Evolutionary conservation across 805 yeast species (phyloP), one percentile per base, ranked within the genome.

Genomic region (Ogataea siamensis): DNA sequence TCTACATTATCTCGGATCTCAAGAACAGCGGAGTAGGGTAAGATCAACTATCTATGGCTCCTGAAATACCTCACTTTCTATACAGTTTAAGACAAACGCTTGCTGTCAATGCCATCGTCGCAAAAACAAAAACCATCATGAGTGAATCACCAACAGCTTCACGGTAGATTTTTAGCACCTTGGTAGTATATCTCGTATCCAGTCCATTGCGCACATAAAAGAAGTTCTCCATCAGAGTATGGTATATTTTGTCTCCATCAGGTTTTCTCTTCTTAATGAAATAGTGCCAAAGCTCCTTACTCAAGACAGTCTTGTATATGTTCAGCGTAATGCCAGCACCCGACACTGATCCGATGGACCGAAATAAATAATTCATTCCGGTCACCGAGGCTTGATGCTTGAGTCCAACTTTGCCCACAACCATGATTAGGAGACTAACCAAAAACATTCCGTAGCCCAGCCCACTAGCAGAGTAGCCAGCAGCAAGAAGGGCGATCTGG

Each of bases 361-460:
- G 60, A 61, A 73, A 71, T 35, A 72, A 50, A 43, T 72, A 71
- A 49, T 68, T 71, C 58, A 71, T 63, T 28, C 76, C 76, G 1
- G 73, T 70, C 34, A 70, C 68, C 2, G 71, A 58, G 10, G 74
- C 76, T 50, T 71, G 78, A 39, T 67, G 63, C 18, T 68, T 62
- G 36, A 60, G 54, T 5, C 73, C 73, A 20, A 70, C 68, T 13
- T 64, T 59, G 32, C 66, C 71, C 11, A 72, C 72, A 24, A 68
- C 71, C 34, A 71, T 56, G 24, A 70, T 57, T 26, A 64, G 43
- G 7, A 66, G 45, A 14, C 70, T 62, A 14, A 68, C 73, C 24
- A 63, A 41, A 36, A 65, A 67, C 13, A 64, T 60, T 19, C 75
- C 75, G 37, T 60, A 62, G 2, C 73, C 72, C 5, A 60, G 40